Evolutionary conservation across 306 rosid genomes (phyloP).

Genomic region (Vigna hirtella): DNA sequence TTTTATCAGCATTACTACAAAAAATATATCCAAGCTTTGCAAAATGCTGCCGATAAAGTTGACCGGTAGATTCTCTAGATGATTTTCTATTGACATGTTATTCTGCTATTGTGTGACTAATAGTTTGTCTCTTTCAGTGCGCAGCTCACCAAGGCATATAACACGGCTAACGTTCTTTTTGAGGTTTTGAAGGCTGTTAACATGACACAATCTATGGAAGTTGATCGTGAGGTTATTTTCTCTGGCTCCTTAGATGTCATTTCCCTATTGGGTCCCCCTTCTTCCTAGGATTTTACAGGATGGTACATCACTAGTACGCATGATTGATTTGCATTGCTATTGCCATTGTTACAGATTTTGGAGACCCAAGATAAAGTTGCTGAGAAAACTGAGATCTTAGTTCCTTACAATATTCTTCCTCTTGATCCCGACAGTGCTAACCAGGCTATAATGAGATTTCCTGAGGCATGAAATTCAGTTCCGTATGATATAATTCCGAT

Average conservation of each 20-base stretch:
- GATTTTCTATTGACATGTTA: slow-evolving; percentile 2
- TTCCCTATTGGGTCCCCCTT: slow-evolving; percentile 13
- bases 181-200: slow-evolving; percentile 98
- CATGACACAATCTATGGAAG: slow-evolving; percentile 94
- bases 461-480: slow-evolving; percentile 68
- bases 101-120: slow-evolving; percentile 17
- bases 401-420: slow-evolving; percentile 97
- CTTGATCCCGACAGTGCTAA: slow-evolving; percentile 97
- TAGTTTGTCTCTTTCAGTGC: slow-evolving; percentile 58
- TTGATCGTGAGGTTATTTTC: slow-evolving; percentile 86
- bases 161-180: slow-evolving; percentile 96
- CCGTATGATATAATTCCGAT: slow-evolving; percentile 8
- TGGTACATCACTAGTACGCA: background rate
- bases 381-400: slow-evolving; percentile 87
- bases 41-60: slow-evolving; percentile 89
- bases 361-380: slow-evolving; percentile 97
- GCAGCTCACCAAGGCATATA: slow-evolving; percentile 94
- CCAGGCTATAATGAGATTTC: slow-evolving; percentile 93
- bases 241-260: slow-evolving; percentile 18
- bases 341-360: slow-evolving; percentile 68
- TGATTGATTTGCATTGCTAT: slow-evolving; percentile 21
- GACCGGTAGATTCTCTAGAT: slow-evolving; percentile 66
- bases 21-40: slow-evolving; percentile 89
- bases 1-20: slow-evolving; percentile 92
- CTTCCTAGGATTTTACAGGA: slow-evolving; percentile 13